These are phyloP conservation scores for Auxenochlorella pyrenoidosa DNA, from an alignment of 139 green algal species.

Conservation along the genomic window DNA sequence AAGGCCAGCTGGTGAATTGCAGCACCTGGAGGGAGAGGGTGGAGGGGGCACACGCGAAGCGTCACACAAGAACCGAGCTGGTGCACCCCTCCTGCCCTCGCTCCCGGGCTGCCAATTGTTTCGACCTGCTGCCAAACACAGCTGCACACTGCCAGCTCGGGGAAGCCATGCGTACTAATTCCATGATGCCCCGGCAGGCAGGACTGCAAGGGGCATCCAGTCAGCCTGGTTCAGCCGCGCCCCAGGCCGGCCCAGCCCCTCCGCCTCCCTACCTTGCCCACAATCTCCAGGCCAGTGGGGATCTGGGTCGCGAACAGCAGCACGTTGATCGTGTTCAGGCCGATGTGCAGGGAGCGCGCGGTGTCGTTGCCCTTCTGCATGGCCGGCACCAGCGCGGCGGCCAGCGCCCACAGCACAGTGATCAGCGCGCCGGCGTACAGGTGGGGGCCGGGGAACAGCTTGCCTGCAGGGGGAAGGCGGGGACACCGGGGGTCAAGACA, in stretches of 20 bases:
- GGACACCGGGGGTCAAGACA: neutral
- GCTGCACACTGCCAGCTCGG: no score
- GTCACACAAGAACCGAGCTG: no score
- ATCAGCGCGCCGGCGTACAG: slow-evolving; percentile 95
- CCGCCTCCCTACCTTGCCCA: slow-evolving; percentile 76
- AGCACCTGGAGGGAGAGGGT: slow-evolving; percentile 41
- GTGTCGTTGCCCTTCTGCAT: slow-evolving; percentile 98
- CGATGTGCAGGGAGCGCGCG: slow-evolving; percentile 92
- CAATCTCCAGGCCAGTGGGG: slow-evolving; percentile 96
- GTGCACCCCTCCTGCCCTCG: no score
- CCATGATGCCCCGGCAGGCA: no score
- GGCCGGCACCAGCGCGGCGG: slow-evolving; percentile 87
- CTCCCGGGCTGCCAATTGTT: no score
- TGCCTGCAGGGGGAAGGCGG: slow-evolving; percentile 52
- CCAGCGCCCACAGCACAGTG: slow-evolving; percentile 90
- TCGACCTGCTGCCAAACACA: no score
- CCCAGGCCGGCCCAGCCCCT: no score
- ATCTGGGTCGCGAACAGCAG: slow-evolving; percentile 93
- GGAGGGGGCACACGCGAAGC: no score
- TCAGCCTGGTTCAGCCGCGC: no score
- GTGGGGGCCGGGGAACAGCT: slow-evolving; percentile 98
- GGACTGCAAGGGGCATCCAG: no score
- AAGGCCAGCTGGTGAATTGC: slow-evolving; percentile 81
- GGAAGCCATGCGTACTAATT: no score
- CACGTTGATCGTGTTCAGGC: slow-evolving; percentile 90